These are phyloP conservation scores for Saturnispora saitoi DNA, from an alignment of 805 yeast genomes.

Conservation along the genomic window DNA sequence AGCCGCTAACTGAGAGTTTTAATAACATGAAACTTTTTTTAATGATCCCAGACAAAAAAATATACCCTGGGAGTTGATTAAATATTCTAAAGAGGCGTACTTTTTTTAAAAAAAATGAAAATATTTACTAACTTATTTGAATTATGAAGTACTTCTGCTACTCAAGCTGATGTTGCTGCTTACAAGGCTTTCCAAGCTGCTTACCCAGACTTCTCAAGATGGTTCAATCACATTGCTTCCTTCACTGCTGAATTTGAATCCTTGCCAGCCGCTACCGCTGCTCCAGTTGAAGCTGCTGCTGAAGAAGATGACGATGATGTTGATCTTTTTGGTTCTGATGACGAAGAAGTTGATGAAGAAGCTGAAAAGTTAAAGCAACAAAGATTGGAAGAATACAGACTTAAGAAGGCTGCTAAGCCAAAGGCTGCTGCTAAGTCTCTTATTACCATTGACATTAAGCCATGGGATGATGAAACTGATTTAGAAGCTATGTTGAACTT, in stretches of 20 bases:
- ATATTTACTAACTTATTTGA: slow-evolving; percentile 9
- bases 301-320: slow-evolving; percentile 88
- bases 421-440: slow-evolving; percentile 98
- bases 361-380: slow-evolving; percentile 96
- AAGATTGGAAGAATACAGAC: slow-evolving; percentile 96
- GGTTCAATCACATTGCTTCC: slow-evolving; percentile 98
- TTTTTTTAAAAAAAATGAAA: no score
- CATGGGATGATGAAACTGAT: slow-evolving; percentile 99
- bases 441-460: slow-evolving; percentile 96
- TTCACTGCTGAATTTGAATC: slow-evolving; percentile 76
- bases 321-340: slow-evolving; percentile 90
- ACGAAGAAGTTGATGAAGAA: slow-evolving; percentile 91
- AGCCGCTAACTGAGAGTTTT: slow-evolving; percentile 13
- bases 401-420: slow-evolving; percentile 95
- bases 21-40: neutral
- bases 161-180: slow-evolving; percentile 92
- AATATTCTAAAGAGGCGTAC: no score
- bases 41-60: neutral
- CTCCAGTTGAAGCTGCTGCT: slow-evolving; percentile 49
- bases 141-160: slow-evolving; percentile 60
- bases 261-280: slow-evolving; percentile 71
- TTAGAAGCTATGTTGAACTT: slow-evolving; percentile 78
- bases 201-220: slow-evolving; percentile 94
- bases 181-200: slow-evolving; percentile 89
- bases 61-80: neutral